Percentiles rank a stretch among this genome's conserved stretches.
These are phyloP conservation scores for Colletotrichum lupini DNA, from an alignment of 2,329 filamentous ascomycete species.

Conservation along the genomic window DNA sequence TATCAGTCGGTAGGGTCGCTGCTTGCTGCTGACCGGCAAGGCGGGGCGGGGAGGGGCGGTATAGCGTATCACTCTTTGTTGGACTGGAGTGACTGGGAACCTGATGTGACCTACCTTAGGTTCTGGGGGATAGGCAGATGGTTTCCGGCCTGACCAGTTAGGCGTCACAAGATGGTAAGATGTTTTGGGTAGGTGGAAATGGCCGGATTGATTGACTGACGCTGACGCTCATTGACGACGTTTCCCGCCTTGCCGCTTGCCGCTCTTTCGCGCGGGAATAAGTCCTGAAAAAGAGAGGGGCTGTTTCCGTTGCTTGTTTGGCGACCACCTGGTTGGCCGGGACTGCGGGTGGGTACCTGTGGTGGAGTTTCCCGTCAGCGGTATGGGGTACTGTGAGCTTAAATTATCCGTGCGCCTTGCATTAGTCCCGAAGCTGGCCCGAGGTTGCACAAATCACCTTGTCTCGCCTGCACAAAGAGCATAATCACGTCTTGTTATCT, in stretches of 20 bases:
- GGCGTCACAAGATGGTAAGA: constrained; percentile 4
- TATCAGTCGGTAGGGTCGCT: constrained; percentile 2
- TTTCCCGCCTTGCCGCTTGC: constrained; percentile 34
- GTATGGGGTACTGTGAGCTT: constrained; percentile 26
- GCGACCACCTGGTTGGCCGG: constrained; percentile 23
- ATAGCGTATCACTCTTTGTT: constrained; percentile 13
- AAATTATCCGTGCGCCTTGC: constrained; percentile 19
- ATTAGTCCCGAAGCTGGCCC: constrained; percentile 11
- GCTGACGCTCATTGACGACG: constrained; percentile 32
- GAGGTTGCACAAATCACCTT: constrained; percentile 13
- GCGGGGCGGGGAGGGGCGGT: neutral
- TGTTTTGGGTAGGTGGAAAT: constrained; percentile 8
- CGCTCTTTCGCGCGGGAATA: constrained; percentile 32
- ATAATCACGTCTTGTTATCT: too few relatives aligned
- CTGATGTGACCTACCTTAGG: constrained; percentile 10
- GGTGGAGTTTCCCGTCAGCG: neutral
- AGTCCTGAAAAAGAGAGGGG: constrained; percentile 24
- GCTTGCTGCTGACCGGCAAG: constrained; percentile 13
- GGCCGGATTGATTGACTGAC: constrained; percentile 31
- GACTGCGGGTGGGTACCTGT: neutral
- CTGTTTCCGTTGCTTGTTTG: constrained; percentile 24
- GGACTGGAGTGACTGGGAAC: neutral
- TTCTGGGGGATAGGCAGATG: neutral
- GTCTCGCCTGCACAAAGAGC: neutral
- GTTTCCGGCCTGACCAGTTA: constrained; percentile 20